phyloP scores from a whole-genome alignment of 2,329 filamentous ascomycete species.

The Biscogniauxia sp. region DNA sequence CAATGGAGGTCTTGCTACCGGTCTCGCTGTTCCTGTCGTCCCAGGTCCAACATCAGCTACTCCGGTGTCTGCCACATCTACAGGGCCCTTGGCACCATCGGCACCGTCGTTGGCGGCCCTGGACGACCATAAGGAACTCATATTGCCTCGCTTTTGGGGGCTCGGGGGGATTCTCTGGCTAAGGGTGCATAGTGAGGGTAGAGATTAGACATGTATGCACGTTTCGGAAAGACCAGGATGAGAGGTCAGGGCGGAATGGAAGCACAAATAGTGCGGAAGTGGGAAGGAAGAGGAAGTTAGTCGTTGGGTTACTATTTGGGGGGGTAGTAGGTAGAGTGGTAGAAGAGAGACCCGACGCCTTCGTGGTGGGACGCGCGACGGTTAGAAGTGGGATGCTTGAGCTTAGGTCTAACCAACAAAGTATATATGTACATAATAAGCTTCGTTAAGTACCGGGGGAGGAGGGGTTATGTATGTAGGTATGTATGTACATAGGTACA shows the following conservation, averaged over 20 bases:
- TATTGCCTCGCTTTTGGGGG: constrained; percentile 32
- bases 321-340: not conserved
- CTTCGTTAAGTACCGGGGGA: too few species aligned
- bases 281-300: not conserved
- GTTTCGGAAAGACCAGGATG: not conserved
- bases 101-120: constrained; percentile 36
- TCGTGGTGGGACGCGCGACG: not conserved
- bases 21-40: constrained; percentile 12
- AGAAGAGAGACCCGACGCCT: too few species aligned
- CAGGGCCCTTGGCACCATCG: constrained; percentile 24
- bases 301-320: not conserved
- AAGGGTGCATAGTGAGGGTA: constrained; percentile 24
- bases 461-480: too few species aligned
- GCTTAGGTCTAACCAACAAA: too few species aligned
- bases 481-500: too few species aligned
- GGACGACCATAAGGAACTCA: constrained; percentile 46
- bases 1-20: constrained; percentile 27
- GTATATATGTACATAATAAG: not conserved
- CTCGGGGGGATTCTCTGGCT: constrained; percentile 14
- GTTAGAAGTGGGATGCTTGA: not conserved
- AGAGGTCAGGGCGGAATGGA: not conserved
- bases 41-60: constrained; percentile 29
- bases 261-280: not conserved
- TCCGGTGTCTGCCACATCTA: constrained; percentile 33
- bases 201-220: constrained; percentile 1